Evolutionary conservation across 805 yeast species (phyloP).

Genomic region (Pichia nakasei): DNA sequence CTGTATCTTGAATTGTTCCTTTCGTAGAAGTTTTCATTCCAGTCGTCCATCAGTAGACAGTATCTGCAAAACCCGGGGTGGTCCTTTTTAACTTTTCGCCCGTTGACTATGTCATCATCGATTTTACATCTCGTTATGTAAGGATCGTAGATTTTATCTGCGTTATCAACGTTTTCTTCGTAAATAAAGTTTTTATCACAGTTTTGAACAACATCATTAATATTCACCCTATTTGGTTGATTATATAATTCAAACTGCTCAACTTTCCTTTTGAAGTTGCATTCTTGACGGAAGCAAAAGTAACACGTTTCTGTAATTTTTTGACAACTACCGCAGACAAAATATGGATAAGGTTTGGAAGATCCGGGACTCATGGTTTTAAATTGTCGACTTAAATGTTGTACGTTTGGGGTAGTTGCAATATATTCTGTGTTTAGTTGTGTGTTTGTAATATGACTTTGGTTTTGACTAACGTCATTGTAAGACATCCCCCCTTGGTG

Average conservation of each 20-base stretch:
- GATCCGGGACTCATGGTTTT: background rate
- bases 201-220: constrained; percentile 1
- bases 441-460: too few relatives aligned
- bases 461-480: too few relatives aligned
- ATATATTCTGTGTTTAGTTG: background rate
- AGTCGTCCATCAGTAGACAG: background rate
- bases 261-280: constrained; percentile 2
- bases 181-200: constrained; percentile 3
- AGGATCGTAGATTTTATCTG: constrained; percentile 4
- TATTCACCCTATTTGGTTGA: background rate
- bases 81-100: constrained; percentile 5
- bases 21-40: constrained; percentile 10
- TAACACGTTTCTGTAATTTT: constrained; percentile 5
- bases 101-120: constrained; percentile 1
- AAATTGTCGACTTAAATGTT: background rate
- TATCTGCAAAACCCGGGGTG: constrained; percentile 9
- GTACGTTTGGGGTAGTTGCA: background rate
- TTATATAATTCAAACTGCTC: constrained; percentile 3
- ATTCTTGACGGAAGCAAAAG: constrained; percentile 3
- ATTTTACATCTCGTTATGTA: constrained; percentile 6
- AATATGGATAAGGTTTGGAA: constrained; percentile 1
- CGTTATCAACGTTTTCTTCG: constrained; percentile 6
- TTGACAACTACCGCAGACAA: constrained; percentile 4
- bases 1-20: constrained; percentile 13
- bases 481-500: too few relatives aligned